A percentile compares a stretch with the other conserved stretches of the same genome.
These are phyloP conservation scores for Seiridium cupressi DNA, from an alignment of 2,329 filamentous ascomycete genomes.

Conservation along the genomic window DNA sequence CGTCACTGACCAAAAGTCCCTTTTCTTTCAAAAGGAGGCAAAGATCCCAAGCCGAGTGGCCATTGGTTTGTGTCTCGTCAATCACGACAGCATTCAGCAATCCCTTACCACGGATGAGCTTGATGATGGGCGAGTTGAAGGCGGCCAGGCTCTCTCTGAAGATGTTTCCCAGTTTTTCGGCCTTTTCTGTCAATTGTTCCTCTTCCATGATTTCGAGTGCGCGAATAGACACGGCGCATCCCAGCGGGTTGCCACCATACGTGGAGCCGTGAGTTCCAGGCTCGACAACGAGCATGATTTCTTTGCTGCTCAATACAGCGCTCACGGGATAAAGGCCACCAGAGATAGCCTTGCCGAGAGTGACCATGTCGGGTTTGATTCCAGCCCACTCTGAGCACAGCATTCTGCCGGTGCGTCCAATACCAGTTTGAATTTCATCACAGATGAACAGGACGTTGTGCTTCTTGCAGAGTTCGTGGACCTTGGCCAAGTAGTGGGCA, in stretches of 20 bases:
- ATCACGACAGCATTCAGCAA: conserved; percentile 95
- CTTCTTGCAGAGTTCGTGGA: conserved; percentile 85
- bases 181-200: conserved; percentile 80
- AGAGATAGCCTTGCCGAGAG: conserved; percentile 95
- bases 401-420: conserved; percentile 90
- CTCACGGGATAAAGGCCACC: conserved; percentile 99
- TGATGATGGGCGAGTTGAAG: conserved; percentile 78
- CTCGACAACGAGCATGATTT: conserved; percentile 94
- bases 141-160: conserved; percentile 78
- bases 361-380: conserved; percentile 92
- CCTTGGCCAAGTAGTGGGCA: conserved; percentile 78
- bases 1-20: conserved; percentile 74
- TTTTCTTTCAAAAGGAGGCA: conserved; percentile 95
- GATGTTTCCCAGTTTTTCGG: conserved; percentile 75
- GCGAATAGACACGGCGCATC: conserved; percentile 92
- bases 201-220: conserved; percentile 93
- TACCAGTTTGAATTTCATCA: conserved; percentile 98
- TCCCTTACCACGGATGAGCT: conserved; percentile 84
- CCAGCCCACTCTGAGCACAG: conserved; percentile 92
- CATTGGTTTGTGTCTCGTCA: conserved; percentile 81
- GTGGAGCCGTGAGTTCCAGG: conserved; percentile 96
- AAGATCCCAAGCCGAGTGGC: conserved; percentile 91
- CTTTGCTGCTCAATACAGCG: conserved; percentile 81
- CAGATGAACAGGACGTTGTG: conserved; percentile 95
- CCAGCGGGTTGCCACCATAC: conserved; percentile 96